Evolutionary conservation across 129 eudicot genomes (phyloP), one percentile per base, ranked within the genome.

Genomic region (Tagetes patula): DNA sequence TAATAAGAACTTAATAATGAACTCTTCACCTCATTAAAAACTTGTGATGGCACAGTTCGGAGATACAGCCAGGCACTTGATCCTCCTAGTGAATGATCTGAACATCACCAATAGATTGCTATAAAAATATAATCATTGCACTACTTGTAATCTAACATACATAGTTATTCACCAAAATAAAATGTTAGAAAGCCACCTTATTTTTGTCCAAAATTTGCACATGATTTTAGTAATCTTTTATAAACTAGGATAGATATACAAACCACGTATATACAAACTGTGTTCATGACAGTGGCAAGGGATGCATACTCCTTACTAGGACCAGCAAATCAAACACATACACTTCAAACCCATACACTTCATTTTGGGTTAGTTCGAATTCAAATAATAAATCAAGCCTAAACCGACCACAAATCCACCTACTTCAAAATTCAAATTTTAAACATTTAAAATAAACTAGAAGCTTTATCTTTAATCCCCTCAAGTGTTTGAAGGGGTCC

Each of bases 21-120:
- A 59, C 65, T 40, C 12, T 63, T 71, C 67, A 78, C 82, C 82
- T 78, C 82, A 78, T 78, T 70, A 71, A 71, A 71, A 71, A 60
- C 65, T 78, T 78, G 82, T 72, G 71, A 71, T 52, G 67, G 59
- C 73, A 71, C 82, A 78, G 66, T 62, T 78, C 49, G 43, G 68
- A 67, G 69, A 76, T 68, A 68, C 49, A 47, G 72, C 67, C 59
- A 71, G 71, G 77, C 73, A 63, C 77, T 63, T 50, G 72, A 62
- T 39, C 48, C 71, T 78, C 48, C 71, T 78, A 59, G 76, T 78
- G 50, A 78, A 63, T 9, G 33, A 67, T 71, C 82, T 78, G 82
- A 71, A 71, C 67, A 62, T 68, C 65, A 45, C 13, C 60, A 36
- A 76, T 36, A 34, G 32, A 40, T 53, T 54, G 38, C 60, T 13